Conservation (phyloP, 148 eudicot genomes). For the Pharnaceum exiguum region DNA sequence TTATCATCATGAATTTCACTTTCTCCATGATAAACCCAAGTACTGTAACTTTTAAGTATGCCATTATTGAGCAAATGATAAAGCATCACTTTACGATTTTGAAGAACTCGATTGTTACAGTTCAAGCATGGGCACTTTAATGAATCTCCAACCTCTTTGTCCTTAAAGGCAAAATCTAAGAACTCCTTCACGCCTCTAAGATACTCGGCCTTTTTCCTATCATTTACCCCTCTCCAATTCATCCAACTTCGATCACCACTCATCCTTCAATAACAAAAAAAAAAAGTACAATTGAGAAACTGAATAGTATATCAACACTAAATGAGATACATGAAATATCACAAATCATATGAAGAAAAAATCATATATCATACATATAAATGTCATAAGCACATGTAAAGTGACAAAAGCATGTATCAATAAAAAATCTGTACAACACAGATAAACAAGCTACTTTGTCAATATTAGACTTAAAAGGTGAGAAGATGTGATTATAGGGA, state of each 20-base stretch:
- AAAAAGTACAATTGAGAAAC: too few relatives aligned
- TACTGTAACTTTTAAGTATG: background rate
- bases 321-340: too few relatives aligned
- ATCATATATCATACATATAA: too few relatives aligned
- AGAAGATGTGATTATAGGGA: too few relatives aligned
- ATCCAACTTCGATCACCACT: constrained; percentile 14
- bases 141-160: background rate
- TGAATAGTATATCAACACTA: too few relatives aligned
- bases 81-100: background rate
- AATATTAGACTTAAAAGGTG: too few relatives aligned
- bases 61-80: background rate
- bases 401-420: too few relatives aligned
- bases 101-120: background rate
- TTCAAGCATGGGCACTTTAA: constrained; percentile 3
- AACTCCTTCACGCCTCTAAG: background rate
- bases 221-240: background rate
- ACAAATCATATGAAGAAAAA: too few relatives aligned
- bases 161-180: constrained; percentile 5
- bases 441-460: too few relatives aligned
- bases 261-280: background rate
- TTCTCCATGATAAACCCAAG: constrained; percentile 9
- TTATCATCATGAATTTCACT: background rate
- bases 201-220: constrained; percentile 2
- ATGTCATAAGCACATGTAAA: too few relatives aligned
- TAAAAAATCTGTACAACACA: too few relatives aligned